Base-by-base conservation (phyloP, 176 grass and related monocot genomes). In the Typha latifolia region DNA sequence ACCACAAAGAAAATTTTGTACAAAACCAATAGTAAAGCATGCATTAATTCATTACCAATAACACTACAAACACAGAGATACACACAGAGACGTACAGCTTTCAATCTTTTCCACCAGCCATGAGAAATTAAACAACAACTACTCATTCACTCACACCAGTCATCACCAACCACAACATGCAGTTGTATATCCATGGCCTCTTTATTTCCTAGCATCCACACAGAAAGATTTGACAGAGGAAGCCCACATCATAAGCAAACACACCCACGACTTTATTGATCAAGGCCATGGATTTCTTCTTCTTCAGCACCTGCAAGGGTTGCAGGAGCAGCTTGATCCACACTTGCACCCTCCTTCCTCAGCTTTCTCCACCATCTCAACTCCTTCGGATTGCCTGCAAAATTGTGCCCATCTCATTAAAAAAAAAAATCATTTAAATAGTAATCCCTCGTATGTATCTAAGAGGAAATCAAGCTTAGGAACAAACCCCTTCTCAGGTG, bases 251-350 rank as follows among this genome's bases (percentile, higher is more conserved):
- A 56, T 19, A n/a, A n/a, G n/a, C n/a, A n/a, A n/a, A n/a, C n/a
- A 5, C 9, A 15, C 52, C 52, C 52, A 56, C 12, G 51, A 56
- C 5, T 14, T 8, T 1, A 18, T 56, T 18, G 7, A 20, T 56
- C n/a, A 56, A 56, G 52, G n/a, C 7, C 7, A 26, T 2, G 16
- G 15, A n/a, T n/a, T 3, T 3, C 6, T 57, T 14, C 2, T 57
- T 43, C 47, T 27, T 72, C 61, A 76, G 69, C 84, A 87, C 64
- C 52, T 79, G 64, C 84, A 87, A 26, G 68, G 80, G 67, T 73
- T 16, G 63, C 84, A 87, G 22, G 18, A 73, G 77, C 85, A 87
- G 73, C 0, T 63, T 56, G 34, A 7, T 8, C 77, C 77, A 34
- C 85, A 87, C 27, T 20, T 70, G 85, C 81, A 88, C 47, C 48